Conservation (phyloP, 2,329 filamentous ascomycete species). For the Aspergillus sp. region DNA sequence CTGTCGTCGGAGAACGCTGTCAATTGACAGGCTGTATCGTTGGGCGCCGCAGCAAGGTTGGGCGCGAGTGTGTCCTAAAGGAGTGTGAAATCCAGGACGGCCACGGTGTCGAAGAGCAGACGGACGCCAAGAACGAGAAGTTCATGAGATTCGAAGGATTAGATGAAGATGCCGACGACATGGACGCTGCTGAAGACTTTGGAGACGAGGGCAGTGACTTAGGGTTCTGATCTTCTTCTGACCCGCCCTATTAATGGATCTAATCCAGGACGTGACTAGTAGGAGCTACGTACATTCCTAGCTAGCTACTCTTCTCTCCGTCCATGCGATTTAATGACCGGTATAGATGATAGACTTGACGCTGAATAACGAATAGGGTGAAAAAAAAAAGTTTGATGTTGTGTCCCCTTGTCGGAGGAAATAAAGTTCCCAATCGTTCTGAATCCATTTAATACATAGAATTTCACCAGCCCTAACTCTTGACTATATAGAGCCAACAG, state of each 20-base stretch:
- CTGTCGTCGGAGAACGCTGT: constrained; percentile 77
- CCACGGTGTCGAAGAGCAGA: constrained; percentile 80
- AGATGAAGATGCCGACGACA: constrained; percentile 38
- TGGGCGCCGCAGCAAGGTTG: constrained; percentile 76
- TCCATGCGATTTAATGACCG: background rate
- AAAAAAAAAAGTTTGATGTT: background rate
- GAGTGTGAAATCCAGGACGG: constrained; percentile 90
- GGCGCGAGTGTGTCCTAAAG: constrained; percentile 75
- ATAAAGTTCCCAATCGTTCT: background rate
- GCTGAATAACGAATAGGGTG: background rate
- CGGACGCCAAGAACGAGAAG: constrained; percentile 62
- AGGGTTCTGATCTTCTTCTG: background rate
- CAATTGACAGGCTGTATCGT: constrained; percentile 86
- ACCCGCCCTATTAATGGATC: background rate
- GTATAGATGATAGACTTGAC: constrained; percentile 9
- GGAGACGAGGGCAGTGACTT: constrained; percentile 18
- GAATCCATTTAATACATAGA: background rate
- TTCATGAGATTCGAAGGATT: constrained; percentile 56
- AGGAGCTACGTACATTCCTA: background rate
- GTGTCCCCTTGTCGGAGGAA: background rate
- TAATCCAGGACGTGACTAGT: background rate
- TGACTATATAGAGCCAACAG: background rate
- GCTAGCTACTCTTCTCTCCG: background rate
- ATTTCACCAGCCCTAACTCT: background rate
- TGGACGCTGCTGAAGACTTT: constrained; percentile 33